These are phyloP conservation scores for Ascosphaera aggregata DNA, from an alignment of 2,329 filamentous ascomycete genomes.

Conservation along the genomic window DNA sequence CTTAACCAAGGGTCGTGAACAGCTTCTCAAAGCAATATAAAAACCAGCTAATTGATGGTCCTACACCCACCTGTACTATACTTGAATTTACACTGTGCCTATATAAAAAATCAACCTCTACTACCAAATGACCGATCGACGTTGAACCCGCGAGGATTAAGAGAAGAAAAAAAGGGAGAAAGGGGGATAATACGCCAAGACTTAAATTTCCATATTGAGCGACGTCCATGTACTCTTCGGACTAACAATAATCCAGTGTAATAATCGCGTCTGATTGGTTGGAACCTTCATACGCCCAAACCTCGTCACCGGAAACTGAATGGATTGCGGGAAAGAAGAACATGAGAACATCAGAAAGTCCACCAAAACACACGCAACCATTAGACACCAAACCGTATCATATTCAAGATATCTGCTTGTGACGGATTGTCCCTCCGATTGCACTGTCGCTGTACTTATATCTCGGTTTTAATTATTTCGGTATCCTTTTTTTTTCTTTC, in stretches of 20 bases:
- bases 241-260: too few relatives aligned
- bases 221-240: neutral
- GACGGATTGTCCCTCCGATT: neutral
- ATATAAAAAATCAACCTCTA: too few relatives aligned
- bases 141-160: neutral
- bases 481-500: neutral
- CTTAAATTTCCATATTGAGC: neutral
- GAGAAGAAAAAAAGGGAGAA: neutral
- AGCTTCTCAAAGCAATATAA: slow-evolving; percentile 2
- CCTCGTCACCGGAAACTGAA: neutral
- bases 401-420: slow-evolving; percentile 1
- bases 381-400: neutral
- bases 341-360: too few relatives aligned
- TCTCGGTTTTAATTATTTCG: slow-evolving; percentile 2
- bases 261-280: neutral
- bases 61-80: neutral
- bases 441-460: neutral
- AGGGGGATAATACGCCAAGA: neutral
- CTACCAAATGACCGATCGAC: too few relatives aligned
- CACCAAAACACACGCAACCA: neutral
- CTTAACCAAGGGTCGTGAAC: slow-evolving; percentile 32
- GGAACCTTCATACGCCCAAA: neutral
- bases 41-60: slow-evolving; percentile 4
- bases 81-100: neutral
- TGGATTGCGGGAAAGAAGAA: neutral